A percentile compares a stretch with the other conserved stretches of the same genome.
These are phyloP conservation scores for Cladosporium sp. DNA, from an alignment of 2,329 filamentous ascomycete species.

Conservation along the genomic window DNA sequence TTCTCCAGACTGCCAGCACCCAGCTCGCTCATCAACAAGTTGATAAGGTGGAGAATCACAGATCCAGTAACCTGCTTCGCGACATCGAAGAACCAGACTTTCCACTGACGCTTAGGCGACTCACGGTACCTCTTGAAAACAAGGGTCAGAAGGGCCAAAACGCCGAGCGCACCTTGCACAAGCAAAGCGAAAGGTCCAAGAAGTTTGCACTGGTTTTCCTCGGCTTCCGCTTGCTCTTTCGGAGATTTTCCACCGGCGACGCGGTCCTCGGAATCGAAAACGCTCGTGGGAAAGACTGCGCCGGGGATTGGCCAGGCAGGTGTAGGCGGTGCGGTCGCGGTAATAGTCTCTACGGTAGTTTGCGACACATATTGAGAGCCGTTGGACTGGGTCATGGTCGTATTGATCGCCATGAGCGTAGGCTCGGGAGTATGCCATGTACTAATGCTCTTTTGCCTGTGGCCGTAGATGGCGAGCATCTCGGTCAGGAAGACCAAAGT, in stretches of 20 bases:
- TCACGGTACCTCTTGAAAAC: constrained; percentile 95
- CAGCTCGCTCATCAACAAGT: constrained; percentile 94
- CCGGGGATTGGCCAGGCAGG: constrained; percentile 19
- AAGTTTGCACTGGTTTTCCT: constrained; percentile 68
- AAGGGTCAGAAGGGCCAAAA: constrained; percentile 77
- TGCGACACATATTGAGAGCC: constrained; percentile 7
- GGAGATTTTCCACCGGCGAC: constrained; percentile 21
- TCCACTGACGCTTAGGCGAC: constrained; percentile 83
- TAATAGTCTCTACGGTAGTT: constrained; percentile 19
- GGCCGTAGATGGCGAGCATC: constrained; percentile 78
- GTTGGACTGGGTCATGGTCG: constrained; percentile 12
- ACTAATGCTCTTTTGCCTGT: constrained; percentile 41
- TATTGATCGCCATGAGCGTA: constrained; percentile 8
- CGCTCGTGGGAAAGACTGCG: background rate
- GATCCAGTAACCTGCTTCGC: constrained; percentile 97
- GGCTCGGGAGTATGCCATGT: constrained; percentile 6
- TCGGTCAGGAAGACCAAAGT: constrained; percentile 92
- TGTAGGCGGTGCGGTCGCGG: constrained; percentile 29
- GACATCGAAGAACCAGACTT: constrained; percentile 97
- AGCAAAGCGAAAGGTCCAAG: constrained; percentile 88
- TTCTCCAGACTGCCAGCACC: constrained; percentile 77
- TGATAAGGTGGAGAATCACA: constrained; percentile 85
- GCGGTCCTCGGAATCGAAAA: constrained; percentile 20
- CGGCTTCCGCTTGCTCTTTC: constrained; percentile 46
- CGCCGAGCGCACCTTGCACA: constrained; percentile 83